phyloP scores from a whole-genome alignment of 257 asterid genomes.

The Catharanthus roseus region DNA sequence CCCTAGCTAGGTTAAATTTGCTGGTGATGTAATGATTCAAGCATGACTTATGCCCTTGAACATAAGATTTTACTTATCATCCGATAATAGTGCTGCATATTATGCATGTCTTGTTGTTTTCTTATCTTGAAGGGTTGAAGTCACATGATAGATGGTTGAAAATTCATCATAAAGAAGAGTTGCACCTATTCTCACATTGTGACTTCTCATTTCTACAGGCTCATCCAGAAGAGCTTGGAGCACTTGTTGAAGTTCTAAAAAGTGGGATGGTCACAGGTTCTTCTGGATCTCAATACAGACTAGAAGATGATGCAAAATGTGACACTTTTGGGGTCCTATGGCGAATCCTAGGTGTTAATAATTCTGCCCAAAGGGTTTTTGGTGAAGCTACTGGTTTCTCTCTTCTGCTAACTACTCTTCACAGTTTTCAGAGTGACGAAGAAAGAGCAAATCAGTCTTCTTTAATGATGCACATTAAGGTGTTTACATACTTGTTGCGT shows the following conservation, averaged over 20 bases:
- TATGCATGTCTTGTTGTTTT: background rate
- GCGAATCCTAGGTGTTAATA: conserved; percentile 79
- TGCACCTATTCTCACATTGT: background rate
- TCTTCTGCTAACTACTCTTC: conserved; percentile 83
- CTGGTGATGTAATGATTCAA: background rate
- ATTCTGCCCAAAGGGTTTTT: conserved; percentile 89
- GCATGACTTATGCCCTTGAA: background rate
- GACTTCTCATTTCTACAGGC: conserved; percentile 39
- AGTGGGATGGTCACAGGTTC: conserved; percentile 94
- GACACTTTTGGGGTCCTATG: conserved; percentile 92
- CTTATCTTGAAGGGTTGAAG: background rate
- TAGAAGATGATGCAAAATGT: conserved; percentile 79
- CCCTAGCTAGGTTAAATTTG: background rate
- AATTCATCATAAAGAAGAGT: background rate
- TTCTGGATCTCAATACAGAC: conserved; percentile 72
- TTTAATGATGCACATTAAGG: conserved; percentile 41
- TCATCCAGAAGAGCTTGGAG: conserved; percentile 91
- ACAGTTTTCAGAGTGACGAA: conserved; percentile 67
- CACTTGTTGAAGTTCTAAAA: conserved; percentile 78
- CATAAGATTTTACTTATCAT: background rate
- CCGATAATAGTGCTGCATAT: background rate
- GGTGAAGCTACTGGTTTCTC: conserved; percentile 99
- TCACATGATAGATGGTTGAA: background rate
- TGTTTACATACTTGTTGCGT: conserved; percentile 78
- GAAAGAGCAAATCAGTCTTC: conserved; percentile 41